Evolutionary conservation across 768 basidiomycete species (phyloP), one percentile per base, ranked within the genome.

Genomic region (Kondoa malvinella): DNA sequence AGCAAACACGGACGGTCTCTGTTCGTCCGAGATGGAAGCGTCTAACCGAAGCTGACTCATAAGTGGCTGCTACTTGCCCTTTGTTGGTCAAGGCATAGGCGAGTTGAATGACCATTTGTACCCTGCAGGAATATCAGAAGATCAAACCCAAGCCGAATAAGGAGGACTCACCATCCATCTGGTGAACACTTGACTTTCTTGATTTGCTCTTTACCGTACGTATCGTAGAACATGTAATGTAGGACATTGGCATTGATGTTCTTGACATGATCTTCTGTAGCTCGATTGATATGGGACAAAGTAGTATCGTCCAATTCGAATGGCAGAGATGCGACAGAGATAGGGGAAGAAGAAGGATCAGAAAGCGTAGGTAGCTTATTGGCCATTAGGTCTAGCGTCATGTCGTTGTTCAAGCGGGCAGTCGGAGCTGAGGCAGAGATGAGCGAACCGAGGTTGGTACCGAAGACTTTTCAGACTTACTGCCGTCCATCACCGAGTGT

Each of bases 21-120:
- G 94, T 99, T 64, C 94, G 81, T 0, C 94, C 94, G 1, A 81
- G 82, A 76, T 88, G 83, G 80, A 84, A 99, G 76, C 89, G 90
- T 30, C 94, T 82, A 66, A 92, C 97, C 79, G 96, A 92, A 3
- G 87, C 86, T 70, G 85, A 87, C 81, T 99, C 94, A 79, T 99
- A 99, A 21, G 77, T 76, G 12, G 77, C 75, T 21, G 75, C 77
- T 12, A 75, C 75, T 32, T 75, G 64, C 26, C 74, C 75, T 29
- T 68, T 65, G 61, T 74, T 72, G 64, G 92, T 84, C 79, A 92
- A 91, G 77, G 87, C 84, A 81, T 89, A 96, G 25, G 92, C 94
- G 59, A 97, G 86, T 78, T 97, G 94, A 80, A 92, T 97, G 72
- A 92, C 85, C 67, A 97, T 82, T 79, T 99, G 95, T 2, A 68